phyloP scores from a whole-genome alignment of 306 rosid genomes.

The Fragaria ananassa region DNA sequence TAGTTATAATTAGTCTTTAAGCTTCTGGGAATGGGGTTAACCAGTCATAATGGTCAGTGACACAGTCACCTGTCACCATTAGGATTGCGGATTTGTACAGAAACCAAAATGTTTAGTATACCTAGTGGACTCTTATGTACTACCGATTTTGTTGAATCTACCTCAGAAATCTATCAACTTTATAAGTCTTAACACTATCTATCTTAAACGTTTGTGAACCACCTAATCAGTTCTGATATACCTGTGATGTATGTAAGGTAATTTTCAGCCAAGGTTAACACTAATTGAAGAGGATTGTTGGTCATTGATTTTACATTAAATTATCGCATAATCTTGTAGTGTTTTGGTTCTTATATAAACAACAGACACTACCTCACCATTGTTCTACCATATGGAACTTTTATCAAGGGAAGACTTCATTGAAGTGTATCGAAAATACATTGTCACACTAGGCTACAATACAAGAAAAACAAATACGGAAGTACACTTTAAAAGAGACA shows the following conservation, averaged over 20 bases:
- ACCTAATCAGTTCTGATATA: neutral
- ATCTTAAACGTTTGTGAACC: neutral
- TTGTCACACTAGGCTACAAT: conserved; percentile 14
- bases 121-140: neutral
- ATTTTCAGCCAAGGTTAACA: neutral
- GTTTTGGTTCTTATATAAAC: neutral
- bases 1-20: neutral
- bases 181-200: neutral
- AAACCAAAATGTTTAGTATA: conserved; percentile 3
- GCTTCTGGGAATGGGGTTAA: neutral
- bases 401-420: neutral
- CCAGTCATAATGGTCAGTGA: neutral
- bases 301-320: neutral
- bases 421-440: conserved; percentile 15
- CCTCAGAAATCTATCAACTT: neutral
- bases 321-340: neutral
- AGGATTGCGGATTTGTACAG: neutral
- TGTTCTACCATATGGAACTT: conserved; percentile 4
- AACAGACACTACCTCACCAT: neutral
- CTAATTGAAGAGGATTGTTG: neutral
- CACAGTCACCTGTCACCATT: neutral
- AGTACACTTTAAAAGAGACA: conserved; percentile 6
- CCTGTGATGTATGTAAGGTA: neutral
- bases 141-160: conserved; percentile 3
- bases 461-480: conserved; percentile 3